Conservation (phyloP, 2,329 filamentous ascomycete species). For the Penicillium sp. region DNA sequence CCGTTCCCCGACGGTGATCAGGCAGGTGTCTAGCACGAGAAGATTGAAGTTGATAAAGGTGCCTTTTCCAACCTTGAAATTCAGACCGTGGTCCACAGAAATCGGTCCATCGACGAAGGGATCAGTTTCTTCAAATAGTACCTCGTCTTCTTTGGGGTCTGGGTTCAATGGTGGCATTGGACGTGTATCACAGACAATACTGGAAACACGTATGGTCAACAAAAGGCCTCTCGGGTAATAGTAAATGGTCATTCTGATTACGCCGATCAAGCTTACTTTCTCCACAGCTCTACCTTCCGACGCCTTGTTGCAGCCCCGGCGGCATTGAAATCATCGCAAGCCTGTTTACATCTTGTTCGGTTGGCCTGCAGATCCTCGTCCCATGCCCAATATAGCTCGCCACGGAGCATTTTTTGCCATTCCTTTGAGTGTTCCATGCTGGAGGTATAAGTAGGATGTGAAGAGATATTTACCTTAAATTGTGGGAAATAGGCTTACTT, state of each 20-base stretch:
- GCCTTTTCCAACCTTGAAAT: slow-evolving; percentile 57
- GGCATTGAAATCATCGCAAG: slow-evolving; percentile 28
- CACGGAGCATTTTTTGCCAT: slow-evolving; percentile 30
- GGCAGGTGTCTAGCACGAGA: slow-evolving; percentile 51
- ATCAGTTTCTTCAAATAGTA: slow-evolving; percentile 33
- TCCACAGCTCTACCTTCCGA: slow-evolving; percentile 26
- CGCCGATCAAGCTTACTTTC: slow-evolving; percentile 17
- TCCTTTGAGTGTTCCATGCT: slow-evolving; percentile 26
- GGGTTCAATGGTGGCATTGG: slow-evolving; percentile 21
- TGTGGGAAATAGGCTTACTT: neutral
- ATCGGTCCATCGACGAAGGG: slow-evolving; percentile 62
- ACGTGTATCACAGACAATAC: slow-evolving; percentile 25
- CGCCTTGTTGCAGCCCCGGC: slow-evolving; percentile 23
- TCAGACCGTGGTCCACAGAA: slow-evolving; percentile 64
- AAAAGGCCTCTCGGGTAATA: neutral
- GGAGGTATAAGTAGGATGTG: too few relatives aligned
- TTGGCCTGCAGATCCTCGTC: slow-evolving; percentile 29
- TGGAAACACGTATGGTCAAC: slow-evolving; percentile 1
- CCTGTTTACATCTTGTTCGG: slow-evolving; percentile 27
- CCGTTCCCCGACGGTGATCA: slow-evolving; percentile 53
- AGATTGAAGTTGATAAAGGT: slow-evolving; percentile 55
- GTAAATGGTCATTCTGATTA: neutral
- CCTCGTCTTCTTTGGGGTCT: slow-evolving; percentile 22
- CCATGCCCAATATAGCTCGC: slow-evolving; percentile 28
- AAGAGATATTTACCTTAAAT: neutral